These are phyloP conservation scores for Penicillium olsonii DNA, from an alignment of 2,329 filamentous ascomycete genomes.

Conservation along the genomic window DNA sequence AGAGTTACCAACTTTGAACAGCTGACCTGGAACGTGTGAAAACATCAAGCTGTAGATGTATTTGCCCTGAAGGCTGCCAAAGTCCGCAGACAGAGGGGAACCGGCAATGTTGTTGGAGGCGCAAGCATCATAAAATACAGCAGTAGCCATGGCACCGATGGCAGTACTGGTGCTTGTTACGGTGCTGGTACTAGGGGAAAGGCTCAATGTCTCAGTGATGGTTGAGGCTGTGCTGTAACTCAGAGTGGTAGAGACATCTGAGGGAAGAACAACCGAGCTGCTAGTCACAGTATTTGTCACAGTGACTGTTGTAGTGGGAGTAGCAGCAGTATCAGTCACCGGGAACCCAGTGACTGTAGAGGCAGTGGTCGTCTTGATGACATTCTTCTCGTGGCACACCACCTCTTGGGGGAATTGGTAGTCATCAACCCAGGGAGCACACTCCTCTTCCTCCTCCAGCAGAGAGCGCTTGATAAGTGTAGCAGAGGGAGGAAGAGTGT, in stretches of 20 bases:
- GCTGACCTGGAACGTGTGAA: not conserved
- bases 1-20: not conserved
- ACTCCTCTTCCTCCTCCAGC: not conserved
- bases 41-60: not conserved
- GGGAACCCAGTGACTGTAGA: constrained; percentile 1
- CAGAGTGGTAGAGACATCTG: constrained; percentile 11
- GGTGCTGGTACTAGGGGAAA: not conserved
- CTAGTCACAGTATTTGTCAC: constrained; percentile 7
- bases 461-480: not conserved
- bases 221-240: constrained; percentile 11
- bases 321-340: not conserved
- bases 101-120: constrained; percentile 11
- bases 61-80: not conserved
- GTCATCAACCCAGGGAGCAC: constrained; percentile 5
- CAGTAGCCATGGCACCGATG: not conserved
- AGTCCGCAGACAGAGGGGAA: constrained; percentile 7
- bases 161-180: constrained; percentile 1
- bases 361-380: constrained; percentile 7
- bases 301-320: constrained; percentile 4
- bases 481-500: constrained; percentile 8
- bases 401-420: constrained; percentile 8
- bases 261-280: constrained; percentile 6
- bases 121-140: constrained; percentile 6
- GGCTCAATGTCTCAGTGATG: constrained; percentile 1
- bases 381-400: constrained; percentile 5